Conservation (phyloP, 2,329 filamentous ascomycete genomes). For the Pseudogymnoascus sp. region DNA sequence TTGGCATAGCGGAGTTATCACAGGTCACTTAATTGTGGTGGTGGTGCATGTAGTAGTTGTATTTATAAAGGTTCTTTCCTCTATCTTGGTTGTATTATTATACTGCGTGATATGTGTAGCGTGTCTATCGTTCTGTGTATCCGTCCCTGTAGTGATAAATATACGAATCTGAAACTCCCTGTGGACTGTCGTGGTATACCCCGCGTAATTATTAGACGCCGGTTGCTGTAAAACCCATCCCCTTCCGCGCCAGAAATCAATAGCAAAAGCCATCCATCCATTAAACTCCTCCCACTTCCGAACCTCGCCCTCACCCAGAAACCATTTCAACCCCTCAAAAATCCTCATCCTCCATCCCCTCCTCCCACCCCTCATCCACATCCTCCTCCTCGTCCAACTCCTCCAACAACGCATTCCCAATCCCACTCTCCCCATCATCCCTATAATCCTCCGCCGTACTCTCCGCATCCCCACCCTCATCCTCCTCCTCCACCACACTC, state of each 20-base stretch:
- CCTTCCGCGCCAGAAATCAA: background rate
- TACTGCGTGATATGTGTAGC: background rate
- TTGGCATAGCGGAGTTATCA: background rate
- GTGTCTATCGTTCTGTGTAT: background rate
- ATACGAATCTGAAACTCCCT: background rate
- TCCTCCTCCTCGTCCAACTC: background rate
- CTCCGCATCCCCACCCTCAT: background rate
- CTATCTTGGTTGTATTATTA: background rate
- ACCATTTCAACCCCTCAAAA: background rate
- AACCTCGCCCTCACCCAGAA: background rate
- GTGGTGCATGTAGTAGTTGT: background rate
- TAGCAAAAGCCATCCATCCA: background rate
- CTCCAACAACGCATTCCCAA: background rate
- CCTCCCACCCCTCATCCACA: background rate
- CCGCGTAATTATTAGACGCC: background rate
- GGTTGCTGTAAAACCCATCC: background rate
- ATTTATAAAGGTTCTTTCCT: conserved; percentile 2
- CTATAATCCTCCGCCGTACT: background rate
- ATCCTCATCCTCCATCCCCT: background rate
- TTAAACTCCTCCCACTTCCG: background rate
- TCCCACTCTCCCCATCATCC: background rate
- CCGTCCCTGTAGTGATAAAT: background rate
- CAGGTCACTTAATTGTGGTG: background rate
- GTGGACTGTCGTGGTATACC: background rate
- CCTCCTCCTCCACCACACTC: conserved; percentile 15